A percentile compares a stretch with the other conserved stretches of the same genome.
Evolutionary conservation across 1,284 basidiomycete species (phyloP).

Genomic region (Cronartium quercuum): DNA sequence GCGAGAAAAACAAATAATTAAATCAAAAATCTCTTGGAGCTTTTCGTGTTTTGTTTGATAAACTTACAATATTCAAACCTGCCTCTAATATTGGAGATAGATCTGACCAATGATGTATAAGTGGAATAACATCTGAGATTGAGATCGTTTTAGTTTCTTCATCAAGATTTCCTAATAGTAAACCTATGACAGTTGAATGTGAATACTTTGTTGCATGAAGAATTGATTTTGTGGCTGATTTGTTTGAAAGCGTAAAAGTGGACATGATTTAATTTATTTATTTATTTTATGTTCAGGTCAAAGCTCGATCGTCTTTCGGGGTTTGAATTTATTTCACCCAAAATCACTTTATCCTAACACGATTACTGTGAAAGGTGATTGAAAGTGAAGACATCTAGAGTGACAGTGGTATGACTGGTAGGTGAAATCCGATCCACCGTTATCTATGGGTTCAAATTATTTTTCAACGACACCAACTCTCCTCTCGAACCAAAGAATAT

Average conservation of each 20-base stretch:
- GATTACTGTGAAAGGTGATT: too few species aligned
- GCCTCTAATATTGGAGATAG: constrained; percentile 26
- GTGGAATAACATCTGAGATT: constrained; percentile 25
- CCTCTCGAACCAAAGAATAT: neutral
- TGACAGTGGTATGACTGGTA: too few species aligned
- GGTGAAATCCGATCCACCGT: too few species aligned
- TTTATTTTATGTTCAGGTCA: too few species aligned
- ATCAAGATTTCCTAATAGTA: constrained; percentile 8
- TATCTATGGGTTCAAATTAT: too few species aligned
- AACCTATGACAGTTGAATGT: constrained; percentile 21
- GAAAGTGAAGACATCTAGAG: too few species aligned
- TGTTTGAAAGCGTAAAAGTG: neutral
- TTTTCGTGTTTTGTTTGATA: neutral
- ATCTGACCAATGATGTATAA: constrained; percentile 23
- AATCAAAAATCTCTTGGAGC: neutral
- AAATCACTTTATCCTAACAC: too few species aligned
- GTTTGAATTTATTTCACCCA: too few species aligned
- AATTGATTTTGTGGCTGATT: constrained; percentile 3
- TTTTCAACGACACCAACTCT: too few species aligned
- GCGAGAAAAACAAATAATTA: neutral
- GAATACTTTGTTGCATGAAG: constrained; percentile 26
- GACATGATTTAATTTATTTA: too few species aligned
- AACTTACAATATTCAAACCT: constrained; percentile 10
- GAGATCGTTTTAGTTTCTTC: neutral
- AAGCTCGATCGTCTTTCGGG: too few species aligned